Percentiles rank a stretch among this genome's conserved stretches.
Conservation (phyloP, 805 yeast species). For the Saccharomycopsis malanga region DNA sequence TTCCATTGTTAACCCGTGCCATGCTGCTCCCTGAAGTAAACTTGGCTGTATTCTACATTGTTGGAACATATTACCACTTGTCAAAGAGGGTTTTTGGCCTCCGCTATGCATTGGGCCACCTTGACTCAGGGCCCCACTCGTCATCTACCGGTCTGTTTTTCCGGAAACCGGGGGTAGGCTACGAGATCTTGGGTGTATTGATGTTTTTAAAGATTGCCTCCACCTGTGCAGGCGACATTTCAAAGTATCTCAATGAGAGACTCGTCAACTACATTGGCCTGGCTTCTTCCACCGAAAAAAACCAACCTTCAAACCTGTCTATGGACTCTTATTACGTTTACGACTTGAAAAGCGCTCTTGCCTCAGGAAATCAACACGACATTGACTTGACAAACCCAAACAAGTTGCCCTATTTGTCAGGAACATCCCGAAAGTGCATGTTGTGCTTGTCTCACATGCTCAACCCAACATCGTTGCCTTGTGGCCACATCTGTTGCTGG, state of each 20-base stretch:
- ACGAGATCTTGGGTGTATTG: constrained; percentile 53
- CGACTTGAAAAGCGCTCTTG: constrained; percentile 8
- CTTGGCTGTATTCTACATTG: constrained; percentile 73
- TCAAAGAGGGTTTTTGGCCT: constrained; percentile 74
- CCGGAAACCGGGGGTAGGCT: constrained; percentile 27
- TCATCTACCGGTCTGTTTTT: constrained; percentile 26
- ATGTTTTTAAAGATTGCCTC: constrained; percentile 14
- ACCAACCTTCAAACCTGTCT: constrained; percentile 21
- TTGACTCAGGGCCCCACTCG: constrained; percentile 29
- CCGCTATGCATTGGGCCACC: constrained; percentile 70
- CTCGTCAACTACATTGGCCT: not conserved
- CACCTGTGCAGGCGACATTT: not conserved
- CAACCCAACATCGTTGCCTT: constrained; percentile 77
- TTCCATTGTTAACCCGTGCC: constrained; percentile 1
- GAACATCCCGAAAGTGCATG: constrained; percentile 68
- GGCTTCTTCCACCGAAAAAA: not conserved
- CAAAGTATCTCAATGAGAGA: not conserved
- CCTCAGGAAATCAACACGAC: not conserved
- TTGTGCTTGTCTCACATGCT: constrained; percentile 75
- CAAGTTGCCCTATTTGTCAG: constrained; percentile 61
- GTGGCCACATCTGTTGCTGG: constrained; percentile 97
- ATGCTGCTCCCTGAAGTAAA: constrained; percentile 60
- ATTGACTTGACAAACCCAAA: constrained; percentile 52
- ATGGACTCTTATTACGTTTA: constrained; percentile 22
- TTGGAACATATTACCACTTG: constrained; percentile 73